A percentile compares a stretch with the other conserved stretches of the same genome.
Evolutionary conservation across 768 basidiomycete genomes (phyloP).

Genomic region (Tulasnella sp.): DNA sequence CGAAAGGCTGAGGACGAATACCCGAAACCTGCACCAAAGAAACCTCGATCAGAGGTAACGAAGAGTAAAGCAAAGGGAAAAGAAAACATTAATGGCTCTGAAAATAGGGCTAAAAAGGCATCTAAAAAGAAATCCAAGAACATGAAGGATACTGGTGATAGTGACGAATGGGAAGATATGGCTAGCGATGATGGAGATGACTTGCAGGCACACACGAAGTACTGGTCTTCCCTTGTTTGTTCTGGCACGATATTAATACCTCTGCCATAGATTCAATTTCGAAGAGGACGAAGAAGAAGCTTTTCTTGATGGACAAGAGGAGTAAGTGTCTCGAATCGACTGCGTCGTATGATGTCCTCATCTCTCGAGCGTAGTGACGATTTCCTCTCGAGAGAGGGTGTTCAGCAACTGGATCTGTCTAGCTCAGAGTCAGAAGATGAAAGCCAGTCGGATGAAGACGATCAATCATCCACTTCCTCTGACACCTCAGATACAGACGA

Average conservation of each 20-base stretch:
- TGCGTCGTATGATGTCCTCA: neutral
- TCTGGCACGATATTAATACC: neutral
- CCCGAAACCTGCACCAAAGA: conserved; percentile 27
- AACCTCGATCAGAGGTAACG: conserved; percentile 24
- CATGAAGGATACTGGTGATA: conserved; percentile 27
- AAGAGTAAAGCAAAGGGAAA: conserved; percentile 15
- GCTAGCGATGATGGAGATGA: conserved; percentile 33
- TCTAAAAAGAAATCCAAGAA: conserved; percentile 23
- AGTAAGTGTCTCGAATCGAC: conserved; percentile 14
- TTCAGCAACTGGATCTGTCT: conserved; percentile 21
- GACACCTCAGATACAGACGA: conserved; percentile 31
- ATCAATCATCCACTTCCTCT: conserved; percentile 28
- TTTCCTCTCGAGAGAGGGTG: conserved; percentile 16
- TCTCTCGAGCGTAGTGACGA: neutral
- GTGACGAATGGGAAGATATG: conserved; percentile 43
- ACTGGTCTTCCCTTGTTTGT: conserved; percentile 13
- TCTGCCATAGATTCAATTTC: conserved; percentile 32
- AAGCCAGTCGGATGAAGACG: conserved; percentile 28
- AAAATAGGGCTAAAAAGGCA: conserved; percentile 16
- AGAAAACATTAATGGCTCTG: too few relatives aligned
- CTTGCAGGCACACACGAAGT: conserved; percentile 35
- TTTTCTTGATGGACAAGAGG: conserved; percentile 35
- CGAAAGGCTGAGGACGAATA: conserved; percentile 22
- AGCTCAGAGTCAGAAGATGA: conserved; percentile 43
- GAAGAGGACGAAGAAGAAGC: conserved; percentile 38